A percentile compares a stretch with the other conserved stretches of the same genome.
Conservation (phyloP, 148 eudicot genomes). For the Rheum nobile region DNA sequence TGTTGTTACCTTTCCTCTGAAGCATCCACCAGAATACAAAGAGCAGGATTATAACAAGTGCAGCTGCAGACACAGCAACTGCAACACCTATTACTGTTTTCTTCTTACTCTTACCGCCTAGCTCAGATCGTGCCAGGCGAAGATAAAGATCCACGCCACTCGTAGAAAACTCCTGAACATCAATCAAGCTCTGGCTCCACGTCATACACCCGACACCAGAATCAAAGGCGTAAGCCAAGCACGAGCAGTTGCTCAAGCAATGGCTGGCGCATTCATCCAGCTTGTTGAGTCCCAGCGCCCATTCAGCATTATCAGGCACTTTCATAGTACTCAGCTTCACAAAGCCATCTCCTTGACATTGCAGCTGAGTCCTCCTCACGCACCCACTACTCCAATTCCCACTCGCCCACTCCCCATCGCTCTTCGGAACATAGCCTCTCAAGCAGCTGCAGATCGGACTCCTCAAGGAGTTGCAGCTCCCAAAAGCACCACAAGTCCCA, state of each 20-base stretch:
- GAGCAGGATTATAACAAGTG: background rate
- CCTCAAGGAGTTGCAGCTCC: slow-evolving; percentile 16
- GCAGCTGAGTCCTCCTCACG: slow-evolving; percentile 19
- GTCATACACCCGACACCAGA: slow-evolving; percentile 31
- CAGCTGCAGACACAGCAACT: background rate
- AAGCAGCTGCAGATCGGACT: slow-evolving; percentile 36
- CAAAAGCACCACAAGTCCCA: slow-evolving; percentile 36
- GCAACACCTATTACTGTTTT: background rate
- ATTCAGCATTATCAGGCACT: slow-evolving; percentile 24
- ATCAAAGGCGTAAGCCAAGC: slow-evolving; percentile 29
- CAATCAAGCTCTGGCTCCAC: slow-evolving; percentile 29
- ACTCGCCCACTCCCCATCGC: slow-evolving; percentile 22
- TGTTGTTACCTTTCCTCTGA: background rate
- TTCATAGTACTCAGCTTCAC: slow-evolving; percentile 20
- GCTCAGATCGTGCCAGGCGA: slow-evolving; percentile 28
- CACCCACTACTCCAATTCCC: slow-evolving; percentile 50
- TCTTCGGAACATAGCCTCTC: slow-evolving; percentile 27
- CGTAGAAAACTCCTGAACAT: slow-evolving; percentile 19
- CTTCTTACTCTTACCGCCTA: slow-evolving; percentile 14
- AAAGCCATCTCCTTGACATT: slow-evolving; percentile 40
- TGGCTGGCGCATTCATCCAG: slow-evolving; percentile 20
- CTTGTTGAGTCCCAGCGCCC: background rate
- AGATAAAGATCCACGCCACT: slow-evolving; percentile 25
- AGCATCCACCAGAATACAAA: background rate
- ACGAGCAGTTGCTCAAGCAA: slow-evolving; percentile 28